Percentiles rank a stretch among this genome's conserved stretches.
These are phyloP conservation scores for Pugionium cornutum DNA, from an alignment of 345 rosid species.

Conservation along the genomic window DNA sequence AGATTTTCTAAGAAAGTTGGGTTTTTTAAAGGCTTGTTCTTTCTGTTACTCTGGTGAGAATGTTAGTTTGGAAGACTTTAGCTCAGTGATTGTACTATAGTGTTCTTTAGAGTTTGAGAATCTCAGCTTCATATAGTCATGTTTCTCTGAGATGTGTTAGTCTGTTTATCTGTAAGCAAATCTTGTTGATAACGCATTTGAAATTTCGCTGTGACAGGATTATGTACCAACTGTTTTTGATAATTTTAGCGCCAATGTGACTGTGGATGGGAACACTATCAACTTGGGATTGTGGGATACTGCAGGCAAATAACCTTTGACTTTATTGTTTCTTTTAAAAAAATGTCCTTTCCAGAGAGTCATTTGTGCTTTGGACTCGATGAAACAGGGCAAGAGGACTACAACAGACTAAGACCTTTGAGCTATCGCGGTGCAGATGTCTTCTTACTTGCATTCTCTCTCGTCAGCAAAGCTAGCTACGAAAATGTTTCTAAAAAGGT, in stretches of 20 bases:
- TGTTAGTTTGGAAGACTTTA: not conserved
- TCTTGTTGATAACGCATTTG: too few species aligned
- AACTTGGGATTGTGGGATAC: slow-evolving; percentile 87
- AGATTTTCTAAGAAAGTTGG: not conserved
- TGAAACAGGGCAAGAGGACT: slow-evolving; percentile 85
- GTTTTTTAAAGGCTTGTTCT: slow-evolving; percentile 17
- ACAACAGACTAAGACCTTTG: slow-evolving; percentile 83
- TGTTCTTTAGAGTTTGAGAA: slow-evolving; percentile 1
- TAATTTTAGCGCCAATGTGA: slow-evolving; percentile 84
- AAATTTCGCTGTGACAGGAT: slow-evolving; percentile 50
- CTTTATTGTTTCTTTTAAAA: not conserved
- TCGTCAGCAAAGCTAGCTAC: slow-evolving; percentile 92
- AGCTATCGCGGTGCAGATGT: slow-evolving; percentile 95
- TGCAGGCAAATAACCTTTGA: slow-evolving; percentile 54
- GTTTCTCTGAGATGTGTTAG: not conserved
- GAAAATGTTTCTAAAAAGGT: slow-evolving; percentile 89
- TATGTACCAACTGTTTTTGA: slow-evolving; percentile 87
- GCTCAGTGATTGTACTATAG: not conserved
- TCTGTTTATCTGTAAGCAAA: too few species aligned
- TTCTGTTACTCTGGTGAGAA: not conserved
- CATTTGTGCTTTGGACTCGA: not conserved
- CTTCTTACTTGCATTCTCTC: slow-evolving; percentile 86
- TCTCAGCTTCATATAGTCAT: not conserved
- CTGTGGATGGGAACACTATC: slow-evolving; percentile 80
- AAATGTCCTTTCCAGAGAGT: not conserved